These are phyloP conservation scores for Aspergillus sp. DNA, from an alignment of 2,329 filamentous ascomycete genomes.

Conservation along the genomic window DNA sequence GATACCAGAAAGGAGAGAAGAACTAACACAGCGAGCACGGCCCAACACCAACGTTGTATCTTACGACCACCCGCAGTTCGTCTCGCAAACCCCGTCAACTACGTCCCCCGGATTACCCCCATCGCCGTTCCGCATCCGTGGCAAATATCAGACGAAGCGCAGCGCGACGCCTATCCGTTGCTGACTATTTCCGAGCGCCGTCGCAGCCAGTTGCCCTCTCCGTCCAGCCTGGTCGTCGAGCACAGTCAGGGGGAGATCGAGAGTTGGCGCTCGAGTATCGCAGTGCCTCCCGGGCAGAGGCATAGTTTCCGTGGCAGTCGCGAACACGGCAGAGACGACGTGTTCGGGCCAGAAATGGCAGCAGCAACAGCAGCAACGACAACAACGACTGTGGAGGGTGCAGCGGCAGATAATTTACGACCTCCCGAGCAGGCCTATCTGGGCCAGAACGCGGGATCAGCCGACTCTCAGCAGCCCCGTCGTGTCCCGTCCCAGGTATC, in stretches of 20 bases:
- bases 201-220: conserved; percentile 43
- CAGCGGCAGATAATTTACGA: conserved; percentile 20
- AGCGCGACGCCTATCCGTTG: conserved; percentile 47
- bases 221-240: conserved; percentile 42
- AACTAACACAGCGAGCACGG: too few species aligned
- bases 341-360: conserved; percentile 10
- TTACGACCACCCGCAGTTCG: conserved; percentile 39
- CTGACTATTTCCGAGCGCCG: conserved; percentile 51
- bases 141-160: conserved; percentile 23
- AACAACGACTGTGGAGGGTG: conserved; percentile 7
- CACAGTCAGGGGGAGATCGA: conserved; percentile 39
- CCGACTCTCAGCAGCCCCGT: conserved; percentile 18
- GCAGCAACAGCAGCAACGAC: not conserved
- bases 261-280: conserved; percentile 46
- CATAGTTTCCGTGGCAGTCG: conserved; percentile 19
- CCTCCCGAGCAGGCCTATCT: conserved; percentile 25
- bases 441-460: conserved; percentile 11
- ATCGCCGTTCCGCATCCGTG: conserved; percentile 33
- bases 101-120: conserved; percentile 48
- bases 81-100: conserved; percentile 55
- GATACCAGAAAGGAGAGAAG: not conserved
- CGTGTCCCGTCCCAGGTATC: conserved; percentile 36
- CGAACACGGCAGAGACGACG: not conserved
- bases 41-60: conserved; percentile 5
- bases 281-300: conserved; percentile 39